Percentiles rank a stretch among this genome's conserved stretches.
phyloP scores from a whole-genome alignment of 768 basidiomycete species.

The Leccinum rimulosum region DNA sequence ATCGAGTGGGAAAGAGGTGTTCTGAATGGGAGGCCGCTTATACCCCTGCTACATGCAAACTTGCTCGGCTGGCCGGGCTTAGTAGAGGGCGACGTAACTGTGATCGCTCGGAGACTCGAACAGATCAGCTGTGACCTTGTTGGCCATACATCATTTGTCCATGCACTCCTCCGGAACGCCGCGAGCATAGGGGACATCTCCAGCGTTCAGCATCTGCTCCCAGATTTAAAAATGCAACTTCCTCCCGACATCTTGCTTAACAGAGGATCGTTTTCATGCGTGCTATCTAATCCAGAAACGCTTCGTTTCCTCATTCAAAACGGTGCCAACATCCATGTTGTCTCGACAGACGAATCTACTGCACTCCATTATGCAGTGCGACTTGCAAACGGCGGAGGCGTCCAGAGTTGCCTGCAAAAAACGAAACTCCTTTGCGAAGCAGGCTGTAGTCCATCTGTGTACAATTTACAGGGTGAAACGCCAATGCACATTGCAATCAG shows the following conservation, averaged over 20 bases:
- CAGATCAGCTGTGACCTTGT: background rate
- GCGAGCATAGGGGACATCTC: background rate
- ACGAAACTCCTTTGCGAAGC: background rate
- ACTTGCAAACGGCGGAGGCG: fast-evolving
- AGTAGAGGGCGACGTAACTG: background rate
- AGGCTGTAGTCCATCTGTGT: background rate
- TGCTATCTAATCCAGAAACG: too few relatives aligned
- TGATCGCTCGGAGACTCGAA: background rate
- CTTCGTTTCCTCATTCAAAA: too few relatives aligned
- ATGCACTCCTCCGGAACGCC: background rate
- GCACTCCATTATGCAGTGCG: background rate
- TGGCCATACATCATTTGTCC: background rate
- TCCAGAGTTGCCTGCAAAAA: background rate
- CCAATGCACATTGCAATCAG: background rate
- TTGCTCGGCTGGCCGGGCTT: too few relatives aligned
- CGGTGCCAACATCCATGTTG: too few relatives aligned
- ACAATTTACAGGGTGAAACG: background rate
- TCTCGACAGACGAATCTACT: background rate
- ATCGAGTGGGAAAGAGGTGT: background rate
- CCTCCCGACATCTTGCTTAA: too few relatives aligned
- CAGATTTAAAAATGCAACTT: too few relatives aligned
- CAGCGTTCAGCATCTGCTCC: background rate
- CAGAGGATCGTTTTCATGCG: background rate
- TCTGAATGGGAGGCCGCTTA: background rate
- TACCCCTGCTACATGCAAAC: too few relatives aligned